phyloP scores from a whole-genome alignment of 495 filamentous ascomycete species.

The Patellaria atrata region DNA sequence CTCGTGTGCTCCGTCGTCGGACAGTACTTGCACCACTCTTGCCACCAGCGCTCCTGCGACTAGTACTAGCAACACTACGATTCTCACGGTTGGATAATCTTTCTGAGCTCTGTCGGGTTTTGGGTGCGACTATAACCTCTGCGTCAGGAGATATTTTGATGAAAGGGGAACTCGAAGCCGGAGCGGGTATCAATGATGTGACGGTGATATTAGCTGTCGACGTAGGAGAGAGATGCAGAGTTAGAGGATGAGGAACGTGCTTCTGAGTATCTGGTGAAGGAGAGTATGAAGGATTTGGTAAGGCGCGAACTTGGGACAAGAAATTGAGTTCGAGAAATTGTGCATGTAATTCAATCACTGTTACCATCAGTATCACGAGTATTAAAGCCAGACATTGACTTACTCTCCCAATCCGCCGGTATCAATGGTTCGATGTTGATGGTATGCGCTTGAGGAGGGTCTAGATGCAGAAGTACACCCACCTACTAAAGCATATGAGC shows the following conservation, averaged over 20 bases:
- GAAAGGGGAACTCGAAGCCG: slow-evolving; percentile 53
- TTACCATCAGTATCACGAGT: neutral
- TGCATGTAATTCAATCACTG: slow-evolving; percentile 89
- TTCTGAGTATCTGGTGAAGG: slow-evolving; percentile 31
- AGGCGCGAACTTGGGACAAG: slow-evolving; percentile 77
- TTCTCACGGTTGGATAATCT: slow-evolving; percentile 42
- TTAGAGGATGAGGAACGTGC: slow-evolving; percentile 58
- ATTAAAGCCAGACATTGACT: too few relatives aligned
- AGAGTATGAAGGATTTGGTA: slow-evolving; percentile 66
- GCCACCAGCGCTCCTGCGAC: slow-evolving; percentile 55
- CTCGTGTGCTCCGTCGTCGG: slow-evolving; percentile 34
- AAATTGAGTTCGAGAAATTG: slow-evolving; percentile 90
- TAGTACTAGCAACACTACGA: slow-evolving; percentile 54
- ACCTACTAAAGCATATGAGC: slow-evolving; percentile 30
- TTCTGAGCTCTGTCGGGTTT: slow-evolving; percentile 48
- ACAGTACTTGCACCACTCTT: slow-evolving; percentile 58
- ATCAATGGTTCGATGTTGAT: slow-evolving; percentile 94
- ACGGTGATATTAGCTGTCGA: slow-evolving; percentile 86
- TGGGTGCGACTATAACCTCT: slow-evolving; percentile 93
- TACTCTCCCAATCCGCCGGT: slow-evolving; percentile 85
- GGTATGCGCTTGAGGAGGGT: slow-evolving; percentile 79
- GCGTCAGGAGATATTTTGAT: slow-evolving; percentile 87
- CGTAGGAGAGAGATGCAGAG: slow-evolving; percentile 85
- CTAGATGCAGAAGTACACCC: slow-evolving; percentile 59
- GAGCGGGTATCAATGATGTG: slow-evolving; percentile 61